Percentiles rank a stretch among this genome's conserved stretches.
phyloP scores from a whole-genome alignment of 306 rosid species.

The Gastrolobium bilobum region DNA sequence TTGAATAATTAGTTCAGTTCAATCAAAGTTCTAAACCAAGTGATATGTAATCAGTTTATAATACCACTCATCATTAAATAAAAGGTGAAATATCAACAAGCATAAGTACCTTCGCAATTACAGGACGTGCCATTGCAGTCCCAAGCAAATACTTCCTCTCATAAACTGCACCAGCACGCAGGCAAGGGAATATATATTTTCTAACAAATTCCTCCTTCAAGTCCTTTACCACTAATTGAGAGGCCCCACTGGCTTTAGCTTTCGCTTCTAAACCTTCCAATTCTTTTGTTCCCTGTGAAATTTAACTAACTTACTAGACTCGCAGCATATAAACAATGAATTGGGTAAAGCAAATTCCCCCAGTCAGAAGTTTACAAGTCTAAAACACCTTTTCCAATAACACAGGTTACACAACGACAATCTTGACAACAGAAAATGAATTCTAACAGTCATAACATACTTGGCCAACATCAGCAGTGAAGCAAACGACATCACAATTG shows the following conservation, averaged over 20 bases:
- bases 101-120: constrained; percentile 64
- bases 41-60: not conserved
- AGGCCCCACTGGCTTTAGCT: constrained; percentile 98
- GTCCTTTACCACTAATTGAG: constrained; percentile 89
- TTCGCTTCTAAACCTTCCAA: constrained; percentile 91
- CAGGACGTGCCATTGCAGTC: constrained; percentile 99
- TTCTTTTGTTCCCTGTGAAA: constrained; percentile 76
- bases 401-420: constrained; percentile 4
- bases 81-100: constrained; percentile 34
- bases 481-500: constrained; percentile 96
- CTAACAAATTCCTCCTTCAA: constrained; percentile 86
- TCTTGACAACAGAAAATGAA: constrained; percentile 13
- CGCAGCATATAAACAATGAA: constrained; percentile 16
- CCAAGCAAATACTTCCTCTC: constrained; percentile 97
- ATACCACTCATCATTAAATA: not conserved
- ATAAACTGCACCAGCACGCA: constrained; percentile 92
- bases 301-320: constrained; percentile 27
- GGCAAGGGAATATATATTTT: constrained; percentile 89
- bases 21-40: not conserved
- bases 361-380: constrained; percentile 24
- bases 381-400: constrained; percentile 27
- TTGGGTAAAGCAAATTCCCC: constrained; percentile 7
- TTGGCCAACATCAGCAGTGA: constrained; percentile 99
- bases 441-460: constrained; percentile 57
- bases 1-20: constrained; percentile 13